phyloP scores from a whole-genome alignment of 345 rosid species.

The Atalantia buxifolia region DNA sequence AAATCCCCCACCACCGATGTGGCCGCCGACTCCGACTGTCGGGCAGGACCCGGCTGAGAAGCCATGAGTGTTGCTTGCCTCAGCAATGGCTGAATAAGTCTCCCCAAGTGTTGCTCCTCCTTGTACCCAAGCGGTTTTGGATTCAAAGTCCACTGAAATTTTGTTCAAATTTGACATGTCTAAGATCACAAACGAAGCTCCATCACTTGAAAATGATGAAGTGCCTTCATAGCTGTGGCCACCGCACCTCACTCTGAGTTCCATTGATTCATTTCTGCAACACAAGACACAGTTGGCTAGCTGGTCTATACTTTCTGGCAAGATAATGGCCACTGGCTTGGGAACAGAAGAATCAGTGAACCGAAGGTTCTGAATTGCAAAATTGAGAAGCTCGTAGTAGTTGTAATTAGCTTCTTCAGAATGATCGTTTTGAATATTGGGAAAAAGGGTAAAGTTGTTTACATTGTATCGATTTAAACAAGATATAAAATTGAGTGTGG shows the following conservation, averaged over 20 bases:
- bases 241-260: slow-evolving; percentile 50
- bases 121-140: slow-evolving; percentile 47
- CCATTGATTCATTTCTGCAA: slow-evolving; percentile 23
- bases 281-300: slow-evolving; percentile 32
- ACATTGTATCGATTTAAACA: slow-evolving; percentile 36
- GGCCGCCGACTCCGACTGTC: slow-evolving; percentile 51
- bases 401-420: slow-evolving; percentile 5
- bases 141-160: slow-evolving; percentile 27
- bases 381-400: slow-evolving; percentile 39
- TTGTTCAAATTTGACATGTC: slow-evolving; percentile 47
- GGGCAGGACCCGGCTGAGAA: slow-evolving; percentile 60
- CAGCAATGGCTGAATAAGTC: slow-evolving; percentile 35
- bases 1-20: slow-evolving; percentile 44
- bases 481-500: slow-evolving; percentile 23
- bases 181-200: slow-evolving; percentile 39
- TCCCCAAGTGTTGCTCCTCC: slow-evolving; percentile 60
- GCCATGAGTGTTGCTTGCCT: slow-evolving; percentile 34
- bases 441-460: slow-evolving; percentile 43
- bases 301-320: slow-evolving; percentile 34
- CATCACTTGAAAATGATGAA: slow-evolving; percentile 34
- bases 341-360: slow-evolving; percentile 34
- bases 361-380: slow-evolving; percentile 45
- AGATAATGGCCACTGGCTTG: slow-evolving; percentile 39
- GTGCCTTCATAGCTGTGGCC: slow-evolving; percentile 63
- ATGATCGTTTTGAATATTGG: slow-evolving; percentile 15